Conservation (phyloP, 2,329 filamentous ascomycete genomes). For the Colletotrichum eremochloae region DNA sequence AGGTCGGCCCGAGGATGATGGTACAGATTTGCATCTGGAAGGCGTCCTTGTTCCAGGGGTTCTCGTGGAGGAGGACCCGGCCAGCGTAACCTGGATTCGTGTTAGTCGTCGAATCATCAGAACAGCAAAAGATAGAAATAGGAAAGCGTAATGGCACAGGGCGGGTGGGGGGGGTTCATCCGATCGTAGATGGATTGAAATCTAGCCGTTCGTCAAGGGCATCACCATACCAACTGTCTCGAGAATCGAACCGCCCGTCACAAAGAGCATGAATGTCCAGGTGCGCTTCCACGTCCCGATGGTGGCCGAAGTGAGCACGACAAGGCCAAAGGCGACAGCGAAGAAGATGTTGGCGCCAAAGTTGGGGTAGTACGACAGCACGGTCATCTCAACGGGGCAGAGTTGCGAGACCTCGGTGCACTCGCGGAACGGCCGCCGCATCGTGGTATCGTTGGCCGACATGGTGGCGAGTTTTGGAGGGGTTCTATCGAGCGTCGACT, state of each 20-base stretch:
- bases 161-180: conserved; percentile 2
- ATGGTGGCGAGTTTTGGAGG: neutral
- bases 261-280: conserved; percentile 66
- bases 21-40: conserved; percentile 72
- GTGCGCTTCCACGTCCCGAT: conserved; percentile 65
- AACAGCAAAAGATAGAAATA: too few relatives aligned
- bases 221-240: conserved; percentile 62
- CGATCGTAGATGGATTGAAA: neutral
- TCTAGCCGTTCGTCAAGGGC: neutral
- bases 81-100: conserved; percentile 63
- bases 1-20: conserved; percentile 71
- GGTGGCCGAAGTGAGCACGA: conserved; percentile 56
- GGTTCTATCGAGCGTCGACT: neutral
- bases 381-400: conserved; percentile 67
- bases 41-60: conserved; percentile 66
- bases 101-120: conserved; percentile 1
- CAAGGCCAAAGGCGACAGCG: conserved; percentile 62
- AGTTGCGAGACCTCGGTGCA: conserved; percentile 56
- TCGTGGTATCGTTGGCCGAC: conserved; percentile 35
- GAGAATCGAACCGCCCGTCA: conserved; percentile 63
- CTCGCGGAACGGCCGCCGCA: conserved; percentile 41
- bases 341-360: conserved; percentile 69
- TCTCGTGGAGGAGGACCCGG: conserved; percentile 63
- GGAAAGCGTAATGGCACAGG: neutral
- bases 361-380: conserved; percentile 69